phyloP scores from a whole-genome alignment of 140 eudicot genomes.

The Bidens hawaiensis region DNA sequence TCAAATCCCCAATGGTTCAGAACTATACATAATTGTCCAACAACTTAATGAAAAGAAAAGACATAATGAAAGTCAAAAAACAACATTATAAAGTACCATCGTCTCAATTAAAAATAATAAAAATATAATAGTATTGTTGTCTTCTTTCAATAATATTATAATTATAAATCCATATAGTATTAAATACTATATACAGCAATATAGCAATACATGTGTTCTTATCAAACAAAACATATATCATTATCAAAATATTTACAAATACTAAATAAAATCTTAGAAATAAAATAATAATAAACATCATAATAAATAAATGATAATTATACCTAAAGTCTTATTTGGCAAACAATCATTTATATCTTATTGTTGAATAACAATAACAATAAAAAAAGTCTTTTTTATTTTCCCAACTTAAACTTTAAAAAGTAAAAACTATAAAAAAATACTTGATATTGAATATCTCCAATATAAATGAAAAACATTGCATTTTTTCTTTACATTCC shows the following conservation, averaged over 20 bases:
- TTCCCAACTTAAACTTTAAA: too few species aligned
- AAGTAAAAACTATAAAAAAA: too few species aligned
- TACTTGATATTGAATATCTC: too few species aligned
- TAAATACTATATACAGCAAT: background rate
- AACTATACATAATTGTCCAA: background rate
- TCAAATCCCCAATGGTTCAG: background rate
- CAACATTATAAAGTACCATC: background rate
- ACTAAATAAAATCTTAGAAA: background rate
- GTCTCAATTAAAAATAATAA: background rate
- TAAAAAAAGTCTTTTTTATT: too few species aligned
- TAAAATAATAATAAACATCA: too few species aligned
- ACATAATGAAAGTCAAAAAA: background rate
- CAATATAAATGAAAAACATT: too few species aligned
- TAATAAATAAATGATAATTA: too few species aligned
- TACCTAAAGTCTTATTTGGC: too few species aligned
- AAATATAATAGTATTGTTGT: background rate
- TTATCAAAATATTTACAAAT: background rate
- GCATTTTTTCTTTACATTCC: too few species aligned
- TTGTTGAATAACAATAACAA: too few species aligned
- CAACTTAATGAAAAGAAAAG: background rate
- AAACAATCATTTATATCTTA: too few species aligned
- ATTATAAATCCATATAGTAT: background rate
- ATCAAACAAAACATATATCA: slow-evolving; percentile 8
- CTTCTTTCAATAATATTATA: background rate
- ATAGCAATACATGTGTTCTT: background rate